Percentiles rank a stretch among this genome's conserved stretches.
Evolutionary conservation across 1,284 basidiomycete species (phyloP).

Genomic region (Malassezia obtusa): DNA sequence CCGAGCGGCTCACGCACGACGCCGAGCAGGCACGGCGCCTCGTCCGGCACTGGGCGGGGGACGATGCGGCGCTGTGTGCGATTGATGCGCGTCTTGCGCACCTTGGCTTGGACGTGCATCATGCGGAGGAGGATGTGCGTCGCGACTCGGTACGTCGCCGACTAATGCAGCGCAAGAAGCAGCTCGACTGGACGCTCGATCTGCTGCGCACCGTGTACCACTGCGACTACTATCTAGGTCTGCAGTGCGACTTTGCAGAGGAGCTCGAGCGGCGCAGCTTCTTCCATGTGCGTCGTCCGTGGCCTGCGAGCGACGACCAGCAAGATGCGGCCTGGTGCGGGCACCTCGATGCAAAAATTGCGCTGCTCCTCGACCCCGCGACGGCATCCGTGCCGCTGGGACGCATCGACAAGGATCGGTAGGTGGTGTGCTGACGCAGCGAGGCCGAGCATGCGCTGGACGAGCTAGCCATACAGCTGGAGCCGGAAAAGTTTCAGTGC

Average conservation of each 20-base stretch:
- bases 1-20: slow-evolving; percentile 30
- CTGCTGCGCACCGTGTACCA: slow-evolving; percentile 37
- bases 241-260: slow-evolving; percentile 38
- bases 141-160: neutral
- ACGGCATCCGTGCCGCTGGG: slow-evolving; percentile 26
- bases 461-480: neutral
- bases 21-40: slow-evolving; percentile 29
- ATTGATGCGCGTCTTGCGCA: neutral
- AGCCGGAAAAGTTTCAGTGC: slow-evolving; percentile 37
- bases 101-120: slow-evolving; percentile 10
- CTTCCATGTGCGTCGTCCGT: slow-evolving; percentile 26
- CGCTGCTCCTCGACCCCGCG: slow-evolving; percentile 21
- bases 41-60: slow-evolving; percentile 1
- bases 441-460: neutral
- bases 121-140: slow-evolving; percentile 26
- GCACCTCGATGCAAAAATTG: slow-evolving; percentile 32
- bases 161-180: slow-evolving; percentile 22
- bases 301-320: slow-evolving; percentile 18
- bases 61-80: neutral
- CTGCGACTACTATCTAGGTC: slow-evolving; percentile 42
- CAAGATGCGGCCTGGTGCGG: slow-evolving; percentile 30
- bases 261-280: slow-evolving; percentile 35
- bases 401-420: slow-evolving; percentile 21
- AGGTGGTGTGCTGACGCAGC: neutral
- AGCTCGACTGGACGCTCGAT: slow-evolving; percentile 39